Base-by-base conservation (phyloP, 1,284 basidiomycete species). In the Coriolopsis trogii region DNA sequence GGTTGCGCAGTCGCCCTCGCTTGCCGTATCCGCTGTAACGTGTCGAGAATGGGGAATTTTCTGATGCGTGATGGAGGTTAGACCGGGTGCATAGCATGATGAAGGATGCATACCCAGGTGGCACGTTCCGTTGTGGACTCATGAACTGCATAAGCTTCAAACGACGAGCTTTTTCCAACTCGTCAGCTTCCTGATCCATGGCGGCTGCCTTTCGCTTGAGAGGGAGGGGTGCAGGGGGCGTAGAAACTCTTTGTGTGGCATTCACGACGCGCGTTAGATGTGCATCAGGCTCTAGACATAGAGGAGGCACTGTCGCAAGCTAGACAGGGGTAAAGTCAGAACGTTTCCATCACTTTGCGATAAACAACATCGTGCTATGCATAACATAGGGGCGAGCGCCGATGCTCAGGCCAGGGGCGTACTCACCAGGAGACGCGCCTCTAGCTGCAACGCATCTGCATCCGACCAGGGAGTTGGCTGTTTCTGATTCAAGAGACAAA, bases 281-380 rank as follows among this genome's bases (percentile, higher is more conserved):
- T 1, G 86, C 82, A 61, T 91, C 80, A 2, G 89, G 89, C 54
- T 87, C 82, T 20, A 92, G 75, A 64, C 89, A 91, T 33, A 92
- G 72, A 6, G 89, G 84, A 9, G 84, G 79, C 0, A 85, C 72
- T 2, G 86, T 90, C 7, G 87, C 81, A 46, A 88, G 71, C 90
- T 92, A 4, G 4, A 21, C 10, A 23, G 21, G 12, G 33, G 20
- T 21, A 16, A n/a, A 45, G 23, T n/a, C 8, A n/a, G n/a, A n/a
- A n/a, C n/a, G n/a, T n/a, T n/a, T n/a, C n/a, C n/a, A n/a, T n/a
- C n/a, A n/a, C n/a, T n/a, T n/a, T n/a, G n/a, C n/a, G n/a, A n/a
- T n/a, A n/a, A n/a, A n/a, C n/a, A n/a, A n/a, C n/a, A n/a, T n/a
- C n/a, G n/a, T n/a, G n/a, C n/a, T n/a, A n/a, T n/a, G n/a, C n/a